These are phyloP conservation scores for Calonectria honghensis DNA, from an alignment of 2,329 filamentous ascomycete genomes.

Conservation along the genomic window DNA sequence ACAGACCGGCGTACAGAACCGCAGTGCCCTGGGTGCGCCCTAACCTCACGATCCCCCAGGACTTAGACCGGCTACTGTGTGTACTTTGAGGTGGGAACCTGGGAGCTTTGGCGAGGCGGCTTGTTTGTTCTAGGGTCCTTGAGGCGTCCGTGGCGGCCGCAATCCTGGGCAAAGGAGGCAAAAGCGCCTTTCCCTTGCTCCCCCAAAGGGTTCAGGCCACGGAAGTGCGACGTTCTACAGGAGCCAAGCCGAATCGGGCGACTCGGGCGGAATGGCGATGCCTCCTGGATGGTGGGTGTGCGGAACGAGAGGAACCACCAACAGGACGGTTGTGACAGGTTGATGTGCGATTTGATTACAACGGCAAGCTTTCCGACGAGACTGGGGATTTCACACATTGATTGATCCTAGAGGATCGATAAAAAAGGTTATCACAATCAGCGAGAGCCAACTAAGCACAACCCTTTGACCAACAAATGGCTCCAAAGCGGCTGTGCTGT, in stretches of 20 bases:
- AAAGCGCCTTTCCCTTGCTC: no score
- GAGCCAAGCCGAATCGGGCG: constrained; percentile 1
- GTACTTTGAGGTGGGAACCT: constrained; percentile 19
- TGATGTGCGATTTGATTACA: neutral
- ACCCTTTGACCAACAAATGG: neutral
- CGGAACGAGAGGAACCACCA: neutral
- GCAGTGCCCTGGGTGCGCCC: constrained; percentile 1
- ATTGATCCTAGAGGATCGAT: neutral
- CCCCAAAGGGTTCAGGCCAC: neutral
- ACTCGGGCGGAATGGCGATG: neutral
- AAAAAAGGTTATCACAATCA: neutral
- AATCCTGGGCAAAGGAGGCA: neutral
- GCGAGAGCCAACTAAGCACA: neutral
- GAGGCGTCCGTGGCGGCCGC: constrained; percentile 5
- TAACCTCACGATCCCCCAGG: constrained; percentile 4
- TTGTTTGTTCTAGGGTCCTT: neutral
- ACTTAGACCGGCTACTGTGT: neutral
- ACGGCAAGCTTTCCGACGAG: neutral
- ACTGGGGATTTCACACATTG: neutral
- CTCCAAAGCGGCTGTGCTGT: neutral
- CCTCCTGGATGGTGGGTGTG: neutral
- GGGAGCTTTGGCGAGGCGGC: constrained; percentile 2
- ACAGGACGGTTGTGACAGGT: neutral
- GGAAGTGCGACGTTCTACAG: neutral
- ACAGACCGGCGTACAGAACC: neutral